Conservation (phyloP, 2,329 filamentous ascomycete genomes). For the Trichoderma sp. region DNA sequence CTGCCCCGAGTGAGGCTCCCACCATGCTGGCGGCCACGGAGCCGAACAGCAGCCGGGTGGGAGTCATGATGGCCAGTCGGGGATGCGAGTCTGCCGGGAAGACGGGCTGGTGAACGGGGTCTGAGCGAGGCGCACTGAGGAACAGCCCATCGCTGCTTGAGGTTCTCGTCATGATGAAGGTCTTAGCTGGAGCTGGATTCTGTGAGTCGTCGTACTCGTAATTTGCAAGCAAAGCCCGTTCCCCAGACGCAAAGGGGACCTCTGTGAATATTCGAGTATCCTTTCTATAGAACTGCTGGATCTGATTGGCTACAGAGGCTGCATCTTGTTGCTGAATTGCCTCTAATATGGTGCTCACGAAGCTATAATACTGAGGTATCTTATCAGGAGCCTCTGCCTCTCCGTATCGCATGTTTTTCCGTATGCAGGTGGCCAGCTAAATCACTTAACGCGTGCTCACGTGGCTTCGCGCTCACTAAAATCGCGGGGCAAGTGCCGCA, state of each 20-base stretch:
- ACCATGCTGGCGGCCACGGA: conserved; percentile 63
- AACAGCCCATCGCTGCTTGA: background rate
- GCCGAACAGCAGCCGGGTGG: conserved; percentile 66
- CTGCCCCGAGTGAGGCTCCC: conserved; percentile 70
- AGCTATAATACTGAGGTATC: background rate
- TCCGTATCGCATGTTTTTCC: conserved; percentile 19
- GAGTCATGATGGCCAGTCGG: conserved; percentile 63
- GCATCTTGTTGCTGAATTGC: background rate
- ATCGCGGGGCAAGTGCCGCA: background rate
- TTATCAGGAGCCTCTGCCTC: background rate
- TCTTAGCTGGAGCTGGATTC: background rate
- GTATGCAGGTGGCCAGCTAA: background rate
- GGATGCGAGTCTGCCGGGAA: conserved; percentile 38
- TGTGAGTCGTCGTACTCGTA: background rate
- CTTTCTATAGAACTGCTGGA: background rate
- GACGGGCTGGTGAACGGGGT: conserved; percentile 18
- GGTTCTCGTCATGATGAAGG: conserved; percentile 6
- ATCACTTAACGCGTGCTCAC: conserved; percentile 32
- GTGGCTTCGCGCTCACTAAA: conserved; percentile 32
- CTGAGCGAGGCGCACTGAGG: background rate
- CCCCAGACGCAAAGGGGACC: background rate
- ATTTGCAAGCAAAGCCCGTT: background rate
- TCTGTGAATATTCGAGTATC: background rate
- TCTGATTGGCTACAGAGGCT: background rate
- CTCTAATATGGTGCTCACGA: background rate